Percentiles rank a stretch among this genome's conserved stretches.
phyloP scores from a whole-genome alignment of 164 flowering plant genomes.

The Tinospora cordifolia region DNA sequence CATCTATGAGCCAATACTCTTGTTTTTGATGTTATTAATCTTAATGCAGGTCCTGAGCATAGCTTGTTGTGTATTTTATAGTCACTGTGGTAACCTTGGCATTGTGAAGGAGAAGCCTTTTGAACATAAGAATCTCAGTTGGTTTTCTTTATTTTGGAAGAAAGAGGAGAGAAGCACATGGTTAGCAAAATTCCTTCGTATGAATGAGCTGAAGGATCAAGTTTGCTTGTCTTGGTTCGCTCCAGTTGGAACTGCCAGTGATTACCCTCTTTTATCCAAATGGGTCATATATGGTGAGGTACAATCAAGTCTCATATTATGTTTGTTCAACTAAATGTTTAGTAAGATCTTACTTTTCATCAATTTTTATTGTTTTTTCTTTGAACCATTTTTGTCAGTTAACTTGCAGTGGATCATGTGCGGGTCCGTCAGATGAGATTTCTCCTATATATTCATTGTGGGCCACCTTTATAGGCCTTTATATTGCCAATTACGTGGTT shows the following conservation, averaged over 20 bases:
- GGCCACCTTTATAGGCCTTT: slow-evolving; percentile 98
- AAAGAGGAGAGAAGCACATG: slow-evolving; percentile 66
- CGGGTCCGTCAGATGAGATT: slow-evolving; percentile 71
- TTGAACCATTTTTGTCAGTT: slow-evolving; percentile 30
- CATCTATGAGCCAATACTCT: neutral
- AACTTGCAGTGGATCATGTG: slow-evolving; percentile 66
- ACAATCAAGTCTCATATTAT: slow-evolving; percentile 7
- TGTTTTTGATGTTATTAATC: slow-evolving; percentile 5
- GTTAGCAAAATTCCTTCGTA: slow-evolving; percentile 59
- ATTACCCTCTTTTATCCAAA: slow-evolving; percentile 91
- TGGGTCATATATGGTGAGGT: slow-evolving; percentile 99
- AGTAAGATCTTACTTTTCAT: neutral
- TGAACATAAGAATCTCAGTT: slow-evolving; percentile 48
- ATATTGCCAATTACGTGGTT: slow-evolving; percentile 96
- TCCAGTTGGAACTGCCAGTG: slow-evolving; percentile 98
- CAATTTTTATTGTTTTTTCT: neutral
- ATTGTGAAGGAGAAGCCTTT: slow-evolving; percentile 47
- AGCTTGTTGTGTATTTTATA: slow-evolving; percentile 97
- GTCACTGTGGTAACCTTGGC: slow-evolving; percentile 95
- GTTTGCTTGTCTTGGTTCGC: slow-evolving; percentile 99
- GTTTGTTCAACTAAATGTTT: neutral
- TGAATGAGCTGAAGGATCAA: slow-evolving; percentile 81
- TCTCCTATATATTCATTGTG: slow-evolving; percentile 96
- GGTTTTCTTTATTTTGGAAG: slow-evolving; percentile 55
- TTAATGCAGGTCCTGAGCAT: slow-evolving; percentile 77